Evolutionary conservation across 192 early-diverging fungal species (phyloP).

Genomic region (Umbelopsis sp.): DNA sequence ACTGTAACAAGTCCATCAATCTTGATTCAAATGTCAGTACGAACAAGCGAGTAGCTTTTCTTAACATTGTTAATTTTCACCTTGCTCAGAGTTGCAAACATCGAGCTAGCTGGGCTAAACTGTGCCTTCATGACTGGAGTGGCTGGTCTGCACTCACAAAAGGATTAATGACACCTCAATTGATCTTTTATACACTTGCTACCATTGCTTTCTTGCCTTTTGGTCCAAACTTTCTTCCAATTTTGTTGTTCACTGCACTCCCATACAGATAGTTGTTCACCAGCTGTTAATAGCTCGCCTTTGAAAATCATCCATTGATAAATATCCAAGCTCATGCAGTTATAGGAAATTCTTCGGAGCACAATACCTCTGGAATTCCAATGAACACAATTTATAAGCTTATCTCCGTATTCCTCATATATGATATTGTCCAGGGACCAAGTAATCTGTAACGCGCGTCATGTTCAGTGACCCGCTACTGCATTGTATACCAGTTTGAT

Average conservation of each 20-base stretch:
- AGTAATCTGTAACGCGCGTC: neutral
- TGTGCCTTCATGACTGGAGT: conserved; percentile 47
- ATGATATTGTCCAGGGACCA: conserved; percentile 28
- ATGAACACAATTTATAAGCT: conserved; percentile 20
- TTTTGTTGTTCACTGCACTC: neutral
- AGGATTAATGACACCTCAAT: neutral
- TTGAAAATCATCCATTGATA: neutral
- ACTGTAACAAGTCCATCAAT: conserved; percentile 68
- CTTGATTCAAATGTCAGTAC: conserved; percentile 33
- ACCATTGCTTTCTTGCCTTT: conserved; percentile 32
- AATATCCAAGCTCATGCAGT: too few species aligned
- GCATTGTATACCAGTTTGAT: too few species aligned
- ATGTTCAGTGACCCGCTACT: neutral
- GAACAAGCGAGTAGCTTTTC: neutral
- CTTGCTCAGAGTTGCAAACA: conserved; percentile 67
- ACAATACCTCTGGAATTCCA: conserved; percentile 31
- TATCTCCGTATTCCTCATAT: neutral
- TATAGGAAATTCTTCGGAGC: too few species aligned
- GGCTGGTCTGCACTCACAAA: conserved; percentile 36
- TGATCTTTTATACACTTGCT: neutral
- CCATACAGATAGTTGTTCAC: conserved; percentile 26
- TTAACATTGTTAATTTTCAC: conserved; percentile 32
- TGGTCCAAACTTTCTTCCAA: conserved; percentile 47
- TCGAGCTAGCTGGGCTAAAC: conserved; percentile 60
- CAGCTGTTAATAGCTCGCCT: conserved; percentile 28